Evolutionary conservation across 306 rosid genomes (phyloP), one percentile per base, ranked within the genome.

Genomic region (Oxytropis ochrocephala): DNA sequence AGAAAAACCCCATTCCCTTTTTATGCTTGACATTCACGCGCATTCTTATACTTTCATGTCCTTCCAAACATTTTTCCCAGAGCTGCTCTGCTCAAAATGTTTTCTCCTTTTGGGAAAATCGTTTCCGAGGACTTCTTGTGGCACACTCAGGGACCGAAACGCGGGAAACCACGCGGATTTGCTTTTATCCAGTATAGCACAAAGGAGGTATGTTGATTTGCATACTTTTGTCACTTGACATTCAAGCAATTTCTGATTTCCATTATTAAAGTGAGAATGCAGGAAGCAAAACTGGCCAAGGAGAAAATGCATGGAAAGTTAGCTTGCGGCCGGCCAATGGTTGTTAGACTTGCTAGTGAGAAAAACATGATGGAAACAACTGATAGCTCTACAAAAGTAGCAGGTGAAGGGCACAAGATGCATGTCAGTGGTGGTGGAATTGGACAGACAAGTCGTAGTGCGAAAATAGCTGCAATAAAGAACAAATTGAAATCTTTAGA

Each of bases 281-380:
- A 94, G 96, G 99, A 94, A 86, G 97, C 97, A 24, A 75, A 81
- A 85, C 64, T 91, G 76, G 99, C 99, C 80, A 85, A 85, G 94
- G 97, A 88, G 91, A 94, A 91, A 79, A 88, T 94, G 99, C 96
- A 94, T 6, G 97, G 99, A 14, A 85, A 80, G 83, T 68, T 94
- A 64, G 99, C 95, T 33, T 79, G 95, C 27, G 89, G 99, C 54
- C 86, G 99, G 42, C 96, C 97, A 0, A n/a, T 94, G 82, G 86
- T 91, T 1, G 97, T 94, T 53, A 96, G 92, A 7, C 85, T 88
- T 0, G 96, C 97, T 0, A 76, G 88, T 19, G 89, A 91, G 82
- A 88, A 85, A 44, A 62, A 55, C 68, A 16, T 59, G 30, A 47
- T 64, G 18, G 89, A 90, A 76, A 42, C 86, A n/a, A 39, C 81